These are phyloP conservation scores for Citrus trifoliata DNA, from an alignment of 345 rosid species.

Conservation along the genomic window DNA sequence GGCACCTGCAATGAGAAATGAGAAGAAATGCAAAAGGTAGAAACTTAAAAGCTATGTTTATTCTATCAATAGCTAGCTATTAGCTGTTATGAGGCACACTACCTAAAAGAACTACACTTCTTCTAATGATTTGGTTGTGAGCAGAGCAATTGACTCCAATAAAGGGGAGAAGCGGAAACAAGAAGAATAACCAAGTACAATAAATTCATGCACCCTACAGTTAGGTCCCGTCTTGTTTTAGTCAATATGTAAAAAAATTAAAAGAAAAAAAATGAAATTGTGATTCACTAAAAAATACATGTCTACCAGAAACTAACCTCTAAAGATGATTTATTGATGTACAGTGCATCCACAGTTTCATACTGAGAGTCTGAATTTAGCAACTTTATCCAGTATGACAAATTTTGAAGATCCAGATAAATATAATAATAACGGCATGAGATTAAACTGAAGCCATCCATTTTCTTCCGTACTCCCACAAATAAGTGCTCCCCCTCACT, in stretches of 20 bases:
- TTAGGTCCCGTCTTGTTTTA: neutral
- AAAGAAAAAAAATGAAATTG: neutral
- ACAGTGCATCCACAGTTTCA: constrained; percentile 23
- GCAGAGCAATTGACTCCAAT: too few relatives aligned
- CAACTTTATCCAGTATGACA: constrained; percentile 23
- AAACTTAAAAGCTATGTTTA: neutral
- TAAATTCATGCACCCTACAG: neutral
- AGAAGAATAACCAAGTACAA: neutral
- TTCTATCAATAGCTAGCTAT: neutral
- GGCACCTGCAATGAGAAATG: constrained; percentile 27
- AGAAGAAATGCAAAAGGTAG: neutral
- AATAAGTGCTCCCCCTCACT: too few relatives aligned
- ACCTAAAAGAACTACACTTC: too few relatives aligned
- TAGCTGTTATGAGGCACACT: too few relatives aligned
- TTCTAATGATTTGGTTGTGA: too few relatives aligned
- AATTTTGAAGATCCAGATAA: constrained; percentile 16
- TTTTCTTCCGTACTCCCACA: too few relatives aligned
- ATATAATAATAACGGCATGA: too few relatives aligned
- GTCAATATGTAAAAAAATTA: neutral
- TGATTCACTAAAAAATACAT: neutral
- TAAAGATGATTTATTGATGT: constrained; percentile 19
- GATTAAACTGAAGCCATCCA: too few relatives aligned
- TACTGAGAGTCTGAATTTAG: constrained; percentile 24
- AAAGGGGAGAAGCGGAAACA: neutral
- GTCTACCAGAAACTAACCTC: constrained; percentile 34